phyloP scores from a whole-genome alignment of 129 eudicot genomes.

The Ambrosia trifida region DNA sequence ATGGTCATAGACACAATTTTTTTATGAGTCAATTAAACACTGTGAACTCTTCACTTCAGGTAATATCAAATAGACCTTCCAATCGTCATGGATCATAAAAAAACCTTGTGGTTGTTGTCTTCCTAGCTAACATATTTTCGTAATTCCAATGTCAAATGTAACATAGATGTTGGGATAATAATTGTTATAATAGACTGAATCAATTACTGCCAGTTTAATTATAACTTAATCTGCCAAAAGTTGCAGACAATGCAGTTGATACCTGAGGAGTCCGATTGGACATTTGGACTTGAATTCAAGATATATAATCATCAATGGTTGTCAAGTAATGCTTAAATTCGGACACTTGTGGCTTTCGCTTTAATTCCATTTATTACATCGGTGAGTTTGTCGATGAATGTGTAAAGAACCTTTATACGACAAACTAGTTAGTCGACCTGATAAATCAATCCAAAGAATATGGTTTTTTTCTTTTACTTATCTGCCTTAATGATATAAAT shows the following conservation, averaged over 20 bases:
- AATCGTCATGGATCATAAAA: too few relatives aligned
- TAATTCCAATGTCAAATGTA: too few relatives aligned
- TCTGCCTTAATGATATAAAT: too few relatives aligned
- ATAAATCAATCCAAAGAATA: too few relatives aligned
- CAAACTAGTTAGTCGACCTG: neutral
- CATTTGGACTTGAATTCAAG: neutral
- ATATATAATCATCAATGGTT: neutral
- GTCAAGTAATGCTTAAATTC: neutral
- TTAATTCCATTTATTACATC: neutral
- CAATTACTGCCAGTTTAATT: constrained; percentile 14
- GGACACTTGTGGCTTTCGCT: constrained; percentile 17
- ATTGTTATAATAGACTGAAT: neutral
- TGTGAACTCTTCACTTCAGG: too few relatives aligned
- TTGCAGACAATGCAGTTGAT: constrained; percentile 17
- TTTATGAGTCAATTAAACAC: too few relatives aligned
- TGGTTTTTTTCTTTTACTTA: too few relatives aligned
- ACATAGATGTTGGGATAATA: neutral
- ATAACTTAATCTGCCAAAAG: constrained; percentile 12
- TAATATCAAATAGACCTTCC: too few relatives aligned
- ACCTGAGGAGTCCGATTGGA: constrained; percentile 13
- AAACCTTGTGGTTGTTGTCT: too few relatives aligned
- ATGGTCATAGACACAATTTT: too few relatives aligned
- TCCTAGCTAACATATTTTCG: too few relatives aligned
- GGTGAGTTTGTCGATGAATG: constrained; percentile 12
- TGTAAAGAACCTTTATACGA: neutral